A percentile compares a stretch with the other conserved stretches of the same genome.
Conservation (phyloP, 164 flowering plant genomes). For the Umbilicus rupestris region DNA sequence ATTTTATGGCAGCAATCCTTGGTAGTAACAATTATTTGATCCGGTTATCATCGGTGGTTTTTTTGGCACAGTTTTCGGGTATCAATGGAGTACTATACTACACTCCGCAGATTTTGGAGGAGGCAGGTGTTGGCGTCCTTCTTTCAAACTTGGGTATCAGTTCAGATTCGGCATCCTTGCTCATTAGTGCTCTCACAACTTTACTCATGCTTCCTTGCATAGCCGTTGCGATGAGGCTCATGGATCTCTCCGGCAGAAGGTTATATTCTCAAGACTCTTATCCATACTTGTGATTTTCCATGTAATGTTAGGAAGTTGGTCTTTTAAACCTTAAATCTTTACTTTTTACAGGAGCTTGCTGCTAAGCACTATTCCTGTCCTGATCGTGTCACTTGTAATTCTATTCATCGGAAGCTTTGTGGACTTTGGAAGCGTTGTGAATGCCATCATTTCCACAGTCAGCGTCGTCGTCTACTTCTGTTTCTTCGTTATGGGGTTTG, state of each 20-base stretch:
- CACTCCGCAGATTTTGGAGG: slow-evolving; percentile 84
- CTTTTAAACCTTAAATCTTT: background rate
- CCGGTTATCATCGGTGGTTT: background rate
- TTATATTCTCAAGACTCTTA: slow-evolving; percentile 9
- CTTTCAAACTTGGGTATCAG: slow-evolving; percentile 60
- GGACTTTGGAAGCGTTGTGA: slow-evolving; percentile 29
- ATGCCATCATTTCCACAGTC: slow-evolving; percentile 61
- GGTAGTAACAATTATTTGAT: background rate
- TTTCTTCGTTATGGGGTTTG: slow-evolving; percentile 78
- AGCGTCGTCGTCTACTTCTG: slow-evolving; percentile 81
- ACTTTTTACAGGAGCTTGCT: slow-evolving; percentile 51
- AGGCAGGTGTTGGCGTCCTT: slow-evolving; percentile 84
- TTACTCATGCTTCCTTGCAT: slow-evolving; percentile 88
- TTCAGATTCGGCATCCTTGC: slow-evolving; percentile 61
- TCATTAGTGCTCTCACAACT: slow-evolving; percentile 76
- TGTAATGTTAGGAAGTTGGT: background rate
- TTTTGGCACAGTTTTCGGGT: slow-evolving; percentile 62
- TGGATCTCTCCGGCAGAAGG: slow-evolving; percentile 94
- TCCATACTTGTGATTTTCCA: background rate
- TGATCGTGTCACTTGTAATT: slow-evolving; percentile 46
- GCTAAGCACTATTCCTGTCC: slow-evolving; percentile 63
- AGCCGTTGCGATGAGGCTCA: slow-evolving; percentile 84
- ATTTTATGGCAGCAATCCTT: background rate
- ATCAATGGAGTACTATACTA: slow-evolving; percentile 94
- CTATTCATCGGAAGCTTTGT: slow-evolving; percentile 48